Conservation (phyloP, 257 asterid species). For the Linderniella brevidens region DNA sequence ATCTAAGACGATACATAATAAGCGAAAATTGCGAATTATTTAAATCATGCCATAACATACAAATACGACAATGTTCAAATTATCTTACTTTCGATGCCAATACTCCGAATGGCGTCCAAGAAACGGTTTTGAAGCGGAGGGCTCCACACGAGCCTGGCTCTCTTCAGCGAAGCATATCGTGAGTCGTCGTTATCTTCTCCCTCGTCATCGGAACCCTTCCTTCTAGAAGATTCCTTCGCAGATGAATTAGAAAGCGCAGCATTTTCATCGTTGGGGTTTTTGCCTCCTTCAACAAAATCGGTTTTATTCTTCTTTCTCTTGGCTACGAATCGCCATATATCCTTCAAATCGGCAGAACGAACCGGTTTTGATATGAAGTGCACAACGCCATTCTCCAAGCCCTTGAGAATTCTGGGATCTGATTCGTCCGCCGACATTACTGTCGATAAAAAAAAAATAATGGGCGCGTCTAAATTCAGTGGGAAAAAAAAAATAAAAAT, state of each 20-base stretch:
- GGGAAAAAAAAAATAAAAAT: background rate
- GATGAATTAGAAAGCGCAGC: conserved; percentile 7
- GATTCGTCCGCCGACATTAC: conserved; percentile 40
- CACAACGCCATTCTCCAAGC: conserved; percentile 28
- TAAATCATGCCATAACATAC: no score
- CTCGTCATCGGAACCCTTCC: conserved; percentile 12
- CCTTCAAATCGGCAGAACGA: conserved; percentile 20
- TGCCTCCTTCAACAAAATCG: conserved; percentile 10
- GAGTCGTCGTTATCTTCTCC: conserved; percentile 10
- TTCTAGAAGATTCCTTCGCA: conserved; percentile 10
- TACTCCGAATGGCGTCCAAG: conserved; percentile 35
- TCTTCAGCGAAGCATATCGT: conserved; percentile 11
- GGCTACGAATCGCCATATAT: conserved; percentile 35
- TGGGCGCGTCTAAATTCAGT: background rate
- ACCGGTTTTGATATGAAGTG: conserved; percentile 33
- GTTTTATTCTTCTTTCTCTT: conserved; percentile 11
- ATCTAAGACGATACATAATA: conserved; percentile 13
- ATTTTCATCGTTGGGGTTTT: background rate
- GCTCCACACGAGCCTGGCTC: conserved; percentile 35
- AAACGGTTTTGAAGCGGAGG: conserved; percentile 34
- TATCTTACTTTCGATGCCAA: conserved; percentile 41
- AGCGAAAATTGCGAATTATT: background rate
- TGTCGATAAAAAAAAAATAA: conserved; percentile 6
- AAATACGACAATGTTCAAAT: no score
- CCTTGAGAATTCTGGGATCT: conserved; percentile 15